A percentile compares a stretch with the other conserved stretches of the same genome.
These are phyloP conservation scores for Trametes maxima DNA, from an alignment of 768 basidiomycete species.

Conservation along the genomic window DNA sequence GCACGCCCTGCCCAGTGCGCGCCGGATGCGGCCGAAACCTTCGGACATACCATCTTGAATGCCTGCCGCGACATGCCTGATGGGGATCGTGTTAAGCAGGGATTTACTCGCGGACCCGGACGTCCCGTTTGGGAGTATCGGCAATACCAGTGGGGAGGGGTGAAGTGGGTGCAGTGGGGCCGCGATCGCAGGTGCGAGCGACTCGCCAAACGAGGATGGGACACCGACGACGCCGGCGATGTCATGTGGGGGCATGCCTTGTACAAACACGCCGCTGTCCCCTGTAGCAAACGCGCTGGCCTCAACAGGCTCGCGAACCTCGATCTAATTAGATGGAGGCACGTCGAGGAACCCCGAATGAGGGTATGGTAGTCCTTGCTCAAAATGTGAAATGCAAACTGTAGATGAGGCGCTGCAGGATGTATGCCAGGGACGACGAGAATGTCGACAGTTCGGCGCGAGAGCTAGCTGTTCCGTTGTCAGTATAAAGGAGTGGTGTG, in stretches of 20 bases:
- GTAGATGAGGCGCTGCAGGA: constrained; percentile 78
- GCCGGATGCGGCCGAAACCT: constrained; percentile 58
- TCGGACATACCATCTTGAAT: constrained; percentile 60
- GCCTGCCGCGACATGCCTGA: constrained; percentile 52
- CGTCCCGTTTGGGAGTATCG: constrained; percentile 80
- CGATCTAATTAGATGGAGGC: constrained; percentile 57
- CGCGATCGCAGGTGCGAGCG: constrained; percentile 71
- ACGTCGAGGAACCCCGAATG: constrained; percentile 66
- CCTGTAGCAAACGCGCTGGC: constrained; percentile 53
- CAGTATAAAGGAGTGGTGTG: constrained; percentile 16
- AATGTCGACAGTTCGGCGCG: constrained; percentile 83
- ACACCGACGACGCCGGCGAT: constrained; percentile 25
- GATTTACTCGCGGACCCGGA: constrained; percentile 44
- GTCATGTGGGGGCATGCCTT: constrained; percentile 49
- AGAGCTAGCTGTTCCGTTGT: constrained; percentile 52
- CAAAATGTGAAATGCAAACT: constrained; percentile 79
- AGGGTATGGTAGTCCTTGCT: constrained; percentile 80
- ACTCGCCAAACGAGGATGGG: constrained; percentile 74
- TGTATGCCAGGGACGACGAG: constrained; percentile 53
- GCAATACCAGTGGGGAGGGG: constrained; percentile 51
- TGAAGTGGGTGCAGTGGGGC: constrained; percentile 56
- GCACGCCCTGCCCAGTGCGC: constrained; percentile 56
- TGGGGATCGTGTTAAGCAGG: constrained; percentile 54
- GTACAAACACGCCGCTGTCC: constrained; percentile 52
- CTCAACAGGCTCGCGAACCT: constrained; percentile 73